phyloP scores from a whole-genome alignment of 2,329 filamentous ascomycete species.

The Colletotrichum eremochloae region DNA sequence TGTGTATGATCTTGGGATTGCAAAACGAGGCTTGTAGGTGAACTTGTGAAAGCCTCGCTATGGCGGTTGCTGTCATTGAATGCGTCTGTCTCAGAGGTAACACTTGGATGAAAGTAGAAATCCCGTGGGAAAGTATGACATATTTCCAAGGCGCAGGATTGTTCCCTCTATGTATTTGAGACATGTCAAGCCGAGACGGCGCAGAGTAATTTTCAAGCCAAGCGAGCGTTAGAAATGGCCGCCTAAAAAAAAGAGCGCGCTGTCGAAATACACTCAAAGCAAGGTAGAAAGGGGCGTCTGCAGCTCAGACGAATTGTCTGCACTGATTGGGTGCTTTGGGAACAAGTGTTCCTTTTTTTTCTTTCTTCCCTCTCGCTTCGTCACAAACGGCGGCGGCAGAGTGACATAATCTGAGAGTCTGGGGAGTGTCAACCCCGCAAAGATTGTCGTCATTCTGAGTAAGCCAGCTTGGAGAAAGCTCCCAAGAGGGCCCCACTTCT shows the following conservation, averaged over 20 bases:
- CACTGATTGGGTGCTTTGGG: conserved; percentile 14
- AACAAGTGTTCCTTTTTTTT: conserved; percentile 14
- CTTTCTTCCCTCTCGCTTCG: background rate
- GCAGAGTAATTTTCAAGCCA: conserved; percentile 2
- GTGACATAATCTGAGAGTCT: conserved; percentile 17
- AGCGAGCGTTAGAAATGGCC: background rate
- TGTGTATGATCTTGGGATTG: conserved; percentile 1
- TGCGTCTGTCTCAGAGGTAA: conserved; percentile 21
- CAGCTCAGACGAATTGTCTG: conserved; percentile 5
- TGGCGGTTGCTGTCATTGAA: conserved; percentile 18
- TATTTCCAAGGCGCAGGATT: background rate
- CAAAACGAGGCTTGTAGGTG: background rate
- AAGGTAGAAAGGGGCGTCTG: conserved; percentile 1
- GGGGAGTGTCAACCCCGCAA: conserved; percentile 39
- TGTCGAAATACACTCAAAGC: background rate
- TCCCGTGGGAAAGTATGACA: background rate
- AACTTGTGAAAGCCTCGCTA: background rate
- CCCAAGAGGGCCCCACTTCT: conserved; percentile 22
- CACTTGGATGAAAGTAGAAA: background rate
- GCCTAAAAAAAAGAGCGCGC: background rate
- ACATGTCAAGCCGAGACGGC: background rate
- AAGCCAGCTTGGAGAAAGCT: conserved; percentile 28
- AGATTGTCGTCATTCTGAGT: conserved; percentile 42
- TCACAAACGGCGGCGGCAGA: background rate
- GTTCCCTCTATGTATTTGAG: background rate